Conservation (phyloP, 2,329 filamentous ascomycete genomes). For the Penicillium sclerotiorum region DNA sequence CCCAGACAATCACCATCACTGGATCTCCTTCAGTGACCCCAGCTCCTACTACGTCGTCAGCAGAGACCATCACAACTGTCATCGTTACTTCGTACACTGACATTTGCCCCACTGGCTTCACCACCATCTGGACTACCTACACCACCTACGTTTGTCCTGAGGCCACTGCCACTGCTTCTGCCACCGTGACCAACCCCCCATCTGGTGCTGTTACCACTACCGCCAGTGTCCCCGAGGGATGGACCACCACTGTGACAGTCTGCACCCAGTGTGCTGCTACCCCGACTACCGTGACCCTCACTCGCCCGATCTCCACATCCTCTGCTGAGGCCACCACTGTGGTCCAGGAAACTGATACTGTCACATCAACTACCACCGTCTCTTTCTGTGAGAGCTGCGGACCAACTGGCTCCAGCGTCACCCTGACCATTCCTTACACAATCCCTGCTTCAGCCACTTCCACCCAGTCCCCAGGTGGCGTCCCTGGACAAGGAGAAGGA, state of each 20-base stretch:
- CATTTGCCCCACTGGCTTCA: constrained; percentile 48
- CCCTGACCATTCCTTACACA: constrained; percentile 23
- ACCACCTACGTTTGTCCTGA: constrained; percentile 43
- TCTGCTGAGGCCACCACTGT: constrained; percentile 10
- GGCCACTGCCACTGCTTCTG: constrained; percentile 34
- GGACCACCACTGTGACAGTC: constrained; percentile 45
- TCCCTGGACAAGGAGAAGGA: constrained; percentile 3
- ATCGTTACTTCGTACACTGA: constrained; percentile 45
- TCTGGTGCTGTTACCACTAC: constrained; percentile 20
- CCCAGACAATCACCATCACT: constrained; percentile 12
- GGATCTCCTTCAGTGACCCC: constrained; percentile 16
- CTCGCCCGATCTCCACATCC: constrained; percentile 27
- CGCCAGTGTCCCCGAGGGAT: constrained; percentile 36
- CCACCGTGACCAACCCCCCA: constrained; percentile 22
- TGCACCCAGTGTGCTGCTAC: constrained; percentile 42
- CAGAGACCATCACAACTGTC: constrained; percentile 37
- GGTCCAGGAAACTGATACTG: constrained; percentile 3
- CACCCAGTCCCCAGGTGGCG: neutral
- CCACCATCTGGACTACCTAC: constrained; percentile 42
- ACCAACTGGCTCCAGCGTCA: constrained; percentile 21
- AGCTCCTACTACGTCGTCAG: constrained; percentile 19
- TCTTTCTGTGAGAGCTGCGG: constrained; percentile 24
- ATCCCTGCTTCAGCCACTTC: neutral
- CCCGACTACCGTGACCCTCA: constrained; percentile 43
- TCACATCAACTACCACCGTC: constrained; percentile 19